Evolutionary conservation across 306 rosid genomes (phyloP).

Genomic region (Quercus robur): DNA sequence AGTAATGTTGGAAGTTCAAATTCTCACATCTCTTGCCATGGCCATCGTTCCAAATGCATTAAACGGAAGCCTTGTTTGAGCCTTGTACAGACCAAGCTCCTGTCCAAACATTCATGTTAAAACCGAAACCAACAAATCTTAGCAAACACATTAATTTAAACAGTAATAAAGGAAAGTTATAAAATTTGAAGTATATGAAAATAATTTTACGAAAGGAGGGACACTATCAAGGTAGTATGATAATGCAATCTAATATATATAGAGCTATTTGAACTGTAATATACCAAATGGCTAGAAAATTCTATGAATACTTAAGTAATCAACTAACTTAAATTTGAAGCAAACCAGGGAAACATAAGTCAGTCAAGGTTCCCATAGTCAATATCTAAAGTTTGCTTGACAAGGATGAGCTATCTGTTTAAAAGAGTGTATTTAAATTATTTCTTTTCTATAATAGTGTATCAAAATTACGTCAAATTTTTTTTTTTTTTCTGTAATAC

Average conservation of each 20-base stretch:
- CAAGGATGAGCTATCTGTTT: background rate
- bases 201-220: background rate
- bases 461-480: background rate
- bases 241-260: too few species aligned
- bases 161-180: background rate
- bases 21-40: constrained; percentile 94
- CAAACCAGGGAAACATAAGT: background rate
- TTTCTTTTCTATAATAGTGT: background rate
- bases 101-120: constrained; percentile 29
- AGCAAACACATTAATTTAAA: background rate
- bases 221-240: background rate
- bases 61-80: constrained; percentile 95
- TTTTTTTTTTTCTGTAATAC: background rate
- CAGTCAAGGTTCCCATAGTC: background rate
- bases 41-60: constrained; percentile 99
- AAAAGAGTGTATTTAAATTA: background rate
- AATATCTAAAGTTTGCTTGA: background rate
- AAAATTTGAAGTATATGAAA: background rate
- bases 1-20: background rate
- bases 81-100: constrained; percentile 99
- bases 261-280: background rate
- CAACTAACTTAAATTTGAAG: background rate
- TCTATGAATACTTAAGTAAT: background rate
- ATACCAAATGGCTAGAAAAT: background rate
- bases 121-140: background rate